Evolutionary conservation across 352 stramenopile species (phyloP), one percentile per base, ranked within the genome.

Genomic region (Globisporangium paddicum): DNA sequence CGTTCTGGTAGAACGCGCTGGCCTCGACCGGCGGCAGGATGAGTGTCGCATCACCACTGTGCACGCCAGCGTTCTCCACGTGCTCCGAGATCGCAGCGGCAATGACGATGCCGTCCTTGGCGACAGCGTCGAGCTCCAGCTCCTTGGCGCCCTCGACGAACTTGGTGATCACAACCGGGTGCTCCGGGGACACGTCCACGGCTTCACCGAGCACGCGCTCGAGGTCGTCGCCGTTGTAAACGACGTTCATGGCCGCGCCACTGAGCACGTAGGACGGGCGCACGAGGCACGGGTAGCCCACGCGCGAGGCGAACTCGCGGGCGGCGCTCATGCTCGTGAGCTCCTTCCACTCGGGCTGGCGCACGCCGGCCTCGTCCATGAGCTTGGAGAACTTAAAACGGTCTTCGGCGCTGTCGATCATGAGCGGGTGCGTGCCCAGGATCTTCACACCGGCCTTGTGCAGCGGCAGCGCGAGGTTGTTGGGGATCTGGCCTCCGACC

Each of bases 211-310:
- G 77, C 62, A 89, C 79, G 16, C 68, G 60, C 37, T 87, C 71
- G 28, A 99, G 78, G 57, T 98, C 86, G 48, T 90, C 80, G 60
- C 98, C 90, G 67, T 82, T 96, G 75, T 93, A 98, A 18, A 91
- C 96, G 67, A 99, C 97, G 70, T 97, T 98, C 97, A 99, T 99
- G 21, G 96, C 97, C 50, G 97, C 97, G 56, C 97, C 97, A 71
- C 84, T 97, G 10, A 99, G 82, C 55, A 99, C 97, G 81, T 98
- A 99, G 28, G 91, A 98, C 28, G 96, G 97, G 63, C 97, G 87
- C 21, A 99, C 96, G 26, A 99, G 83, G 46, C 98, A 96, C 47
- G 96, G 92, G 73, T 98, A 99, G 34, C 89, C 95, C 30, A 98
- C 95, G 30, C 95, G 71, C 16, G 85, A 75, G 28, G 96, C 96